Evolutionary conservation across 331 rosid species (phyloP).

Genomic region (Stylosanthes scabra): DNA sequence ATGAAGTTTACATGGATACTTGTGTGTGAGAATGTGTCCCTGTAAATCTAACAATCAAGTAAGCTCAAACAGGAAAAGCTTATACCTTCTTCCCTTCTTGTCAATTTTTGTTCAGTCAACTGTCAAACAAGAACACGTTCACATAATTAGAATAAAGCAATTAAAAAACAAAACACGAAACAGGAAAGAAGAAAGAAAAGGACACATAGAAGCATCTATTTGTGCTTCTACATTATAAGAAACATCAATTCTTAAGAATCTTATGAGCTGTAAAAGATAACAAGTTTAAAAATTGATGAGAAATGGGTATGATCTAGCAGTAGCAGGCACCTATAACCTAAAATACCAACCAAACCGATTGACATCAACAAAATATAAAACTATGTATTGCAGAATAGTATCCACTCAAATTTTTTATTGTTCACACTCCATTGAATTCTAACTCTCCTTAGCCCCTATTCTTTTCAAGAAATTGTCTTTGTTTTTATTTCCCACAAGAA

Average conservation of each 20-base stretch:
- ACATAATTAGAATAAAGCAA: constrained; percentile 33
- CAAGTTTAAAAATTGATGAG: background rate
- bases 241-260: constrained; percentile 1
- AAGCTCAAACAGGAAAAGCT: constrained; percentile 14
- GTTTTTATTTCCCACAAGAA: constrained; percentile 22
- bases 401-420: background rate
- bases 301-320: constrained; percentile 9
- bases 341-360: background rate
- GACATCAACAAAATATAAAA: background rate
- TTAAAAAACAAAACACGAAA: constrained; percentile 7
- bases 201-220: background rate
- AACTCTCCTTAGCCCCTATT: constrained; percentile 22
- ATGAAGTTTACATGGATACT: constrained; percentile 1
- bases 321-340: background rate
- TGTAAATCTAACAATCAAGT: constrained; percentile 7
- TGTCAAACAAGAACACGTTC: constrained; percentile 43
- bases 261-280: constrained; percentile 14
- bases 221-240: constrained; percentile 7
- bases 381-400: background rate
- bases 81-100: constrained; percentile 86
- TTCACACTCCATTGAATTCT: background rate
- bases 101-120: constrained; percentile 74
- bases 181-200: background rate
- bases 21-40: background rate
- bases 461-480: background rate